Evolutionary conservation across 495 filamentous ascomycete genomes (phyloP).

Genomic region (Xylaria sp.): DNA sequence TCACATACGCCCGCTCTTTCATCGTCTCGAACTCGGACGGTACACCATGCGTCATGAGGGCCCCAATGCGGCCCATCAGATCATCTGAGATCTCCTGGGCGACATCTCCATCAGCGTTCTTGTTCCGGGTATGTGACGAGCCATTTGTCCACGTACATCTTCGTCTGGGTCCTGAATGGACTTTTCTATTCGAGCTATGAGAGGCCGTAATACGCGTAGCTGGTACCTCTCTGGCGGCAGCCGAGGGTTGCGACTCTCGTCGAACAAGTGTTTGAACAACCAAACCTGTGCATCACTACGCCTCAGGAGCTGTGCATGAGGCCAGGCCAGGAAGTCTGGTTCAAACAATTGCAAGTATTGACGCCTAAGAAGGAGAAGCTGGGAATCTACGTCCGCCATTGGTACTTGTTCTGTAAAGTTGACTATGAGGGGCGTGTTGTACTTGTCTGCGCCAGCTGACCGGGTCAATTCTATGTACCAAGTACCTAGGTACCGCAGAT

Average conservation of each 20-base stretch:
- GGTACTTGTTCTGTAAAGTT: not conserved
- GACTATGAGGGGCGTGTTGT: not conserved
- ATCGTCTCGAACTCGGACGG: slow-evolving; percentile 61
- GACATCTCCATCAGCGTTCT: not conserved
- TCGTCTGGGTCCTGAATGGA: slow-evolving; percentile 69
- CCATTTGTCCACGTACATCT: slow-evolving; percentile 65
- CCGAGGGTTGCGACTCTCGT: slow-evolving; percentile 51
- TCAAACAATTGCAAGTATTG: slow-evolving; percentile 71
- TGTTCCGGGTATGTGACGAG: not conserved
- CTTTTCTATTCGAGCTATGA: slow-evolving; percentile 66
- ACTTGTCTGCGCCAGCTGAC: not conserved
- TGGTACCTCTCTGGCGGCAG: slow-evolving; percentile 71
- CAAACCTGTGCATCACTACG: slow-evolving; percentile 62
- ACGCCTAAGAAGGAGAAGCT: slow-evolving; percentile 55
- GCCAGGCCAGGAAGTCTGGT: slow-evolving; percentile 62
- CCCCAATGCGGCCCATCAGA: slow-evolving; percentile 63
- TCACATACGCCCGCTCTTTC: slow-evolving; percentile 72
- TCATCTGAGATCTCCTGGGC: slow-evolving; percentile 71
- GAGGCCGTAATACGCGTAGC: slow-evolving; percentile 68
- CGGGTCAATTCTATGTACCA: too few relatives aligned
- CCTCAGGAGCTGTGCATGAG: slow-evolving; percentile 58
- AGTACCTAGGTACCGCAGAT: not conserved
- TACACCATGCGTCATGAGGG: slow-evolving; percentile 59
- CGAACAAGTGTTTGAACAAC: slow-evolving; percentile 66
- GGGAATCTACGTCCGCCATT: slow-evolving; percentile 33